phyloP scores from a whole-genome alignment of 108 stramenopile genomes.

The Craspedostauros australis region DNA sequence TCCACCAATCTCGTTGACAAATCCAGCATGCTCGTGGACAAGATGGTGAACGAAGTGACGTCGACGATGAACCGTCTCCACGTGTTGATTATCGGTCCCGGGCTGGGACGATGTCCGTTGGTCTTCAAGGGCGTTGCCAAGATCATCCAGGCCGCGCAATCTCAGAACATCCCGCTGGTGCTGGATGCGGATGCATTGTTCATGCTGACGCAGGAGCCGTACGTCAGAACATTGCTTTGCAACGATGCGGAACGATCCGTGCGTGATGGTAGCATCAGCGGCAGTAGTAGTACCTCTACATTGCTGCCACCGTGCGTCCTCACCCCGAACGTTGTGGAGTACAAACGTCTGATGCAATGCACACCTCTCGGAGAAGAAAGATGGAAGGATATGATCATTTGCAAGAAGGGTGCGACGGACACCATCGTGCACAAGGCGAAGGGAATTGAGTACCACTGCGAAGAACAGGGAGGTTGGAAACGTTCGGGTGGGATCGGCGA shows the following conservation, averaged over 20 bases:
- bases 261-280: no score
- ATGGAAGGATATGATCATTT: no score
- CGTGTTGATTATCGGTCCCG: conserved; percentile 89
- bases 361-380: no score
- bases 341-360: conserved; percentile 49
- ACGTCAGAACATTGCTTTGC: conserved; percentile 23
- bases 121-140: conserved; percentile 50
- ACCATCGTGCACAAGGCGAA: conserved; percentile 26
- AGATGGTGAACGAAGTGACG: conserved; percentile 51
- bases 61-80: conserved; percentile 55
- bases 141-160: conserved; percentile 57
- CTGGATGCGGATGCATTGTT: conserved; percentile 95
- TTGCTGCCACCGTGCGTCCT: conserved; percentile 52
- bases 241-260: conserved; percentile 5
- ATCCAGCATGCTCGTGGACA: conserved; percentile 1
- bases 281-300: conserved; percentile 11
- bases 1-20: no score
- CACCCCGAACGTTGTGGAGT: conserved; percentile 95
- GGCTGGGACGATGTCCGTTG: conserved; percentile 78
- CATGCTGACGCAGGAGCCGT: conserved; percentile 62
- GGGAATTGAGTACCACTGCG: no score
- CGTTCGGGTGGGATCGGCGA: conserved; percentile 98
- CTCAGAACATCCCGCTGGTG: conserved; percentile 56
- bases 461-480: conserved; percentile 80
- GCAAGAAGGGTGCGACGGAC: no score